These are phyloP conservation scores for Suillus plorans DNA, from an alignment of 768 basidiomycete genomes.

Conservation along the genomic window DNA sequence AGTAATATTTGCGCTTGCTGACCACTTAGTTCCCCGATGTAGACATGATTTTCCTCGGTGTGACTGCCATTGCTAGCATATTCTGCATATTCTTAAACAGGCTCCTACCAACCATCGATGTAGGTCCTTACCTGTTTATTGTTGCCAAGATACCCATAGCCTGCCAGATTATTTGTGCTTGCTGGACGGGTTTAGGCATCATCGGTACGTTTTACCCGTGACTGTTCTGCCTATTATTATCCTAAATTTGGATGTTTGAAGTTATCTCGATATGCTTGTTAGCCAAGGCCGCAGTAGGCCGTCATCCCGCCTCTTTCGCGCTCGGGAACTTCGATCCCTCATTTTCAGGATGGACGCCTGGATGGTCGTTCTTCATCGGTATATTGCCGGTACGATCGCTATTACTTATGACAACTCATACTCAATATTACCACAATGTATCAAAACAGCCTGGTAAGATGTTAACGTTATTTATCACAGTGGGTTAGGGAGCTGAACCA, in stretches of 20 bases:
- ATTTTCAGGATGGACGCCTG: slow-evolving; percentile 65
- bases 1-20: neutral
- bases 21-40: slow-evolving; percentile 2
- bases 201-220: slow-evolving; percentile 35
- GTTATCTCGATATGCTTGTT: slow-evolving; percentile 59
- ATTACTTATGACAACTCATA: neutral
- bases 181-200: slow-evolving; percentile 61
- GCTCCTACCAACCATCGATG: slow-evolving; percentile 50
- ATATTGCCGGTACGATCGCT: slow-evolving; percentile 45
- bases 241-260: slow-evolving; percentile 26
- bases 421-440: neutral
- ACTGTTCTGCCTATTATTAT: neutral
- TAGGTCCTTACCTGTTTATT: slow-evolving; percentile 19
- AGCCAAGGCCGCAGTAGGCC: slow-evolving; percentile 54
- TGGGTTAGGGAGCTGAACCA: slow-evolving; percentile 12
- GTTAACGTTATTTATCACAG: neutral
- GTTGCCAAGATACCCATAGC: slow-evolving; percentile 8
- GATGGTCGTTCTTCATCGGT: slow-evolving; percentile 71
- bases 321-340: slow-evolving; percentile 59
- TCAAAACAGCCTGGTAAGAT: slow-evolving; percentile 27
- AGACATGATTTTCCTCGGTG: slow-evolving; percentile 59
- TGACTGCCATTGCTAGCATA: slow-evolving; percentile 45
- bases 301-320: slow-evolving; percentile 54
- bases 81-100: slow-evolving; percentile 59
- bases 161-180: slow-evolving; percentile 52